A percentile compares a stretch with the other conserved stretches of the same genome.
These are phyloP conservation scores for Fusarium aywerte DNA, from an alignment of 2,329 filamentous ascomycete genomes.

Conservation along the genomic window DNA sequence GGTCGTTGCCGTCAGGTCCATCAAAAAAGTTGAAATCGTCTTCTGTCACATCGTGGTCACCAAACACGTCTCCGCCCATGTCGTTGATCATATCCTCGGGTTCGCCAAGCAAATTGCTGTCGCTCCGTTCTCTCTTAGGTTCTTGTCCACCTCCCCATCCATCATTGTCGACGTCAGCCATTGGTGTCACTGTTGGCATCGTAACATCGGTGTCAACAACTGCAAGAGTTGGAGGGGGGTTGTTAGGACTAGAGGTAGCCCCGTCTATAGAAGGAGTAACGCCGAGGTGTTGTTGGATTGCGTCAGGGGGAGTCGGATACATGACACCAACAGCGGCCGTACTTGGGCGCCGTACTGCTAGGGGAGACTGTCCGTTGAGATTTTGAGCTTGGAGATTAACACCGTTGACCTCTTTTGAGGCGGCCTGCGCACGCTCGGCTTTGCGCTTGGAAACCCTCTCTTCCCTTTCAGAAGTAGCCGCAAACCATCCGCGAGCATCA, in stretches of 20 bases:
- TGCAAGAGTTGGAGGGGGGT: conserved; percentile 49
- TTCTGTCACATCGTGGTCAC: conserved; percentile 80
- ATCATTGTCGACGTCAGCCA: conserved; percentile 43
- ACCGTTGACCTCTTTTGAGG: conserved; percentile 56
- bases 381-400: conserved; percentile 56
- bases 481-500: conserved; percentile 62
- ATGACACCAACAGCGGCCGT: conserved; percentile 64
- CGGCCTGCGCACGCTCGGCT: conserved; percentile 59
- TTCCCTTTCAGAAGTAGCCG: conserved; percentile 57
- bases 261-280: conserved; percentile 68
- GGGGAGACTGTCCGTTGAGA: conserved; percentile 63
- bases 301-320: conserved; percentile 79
- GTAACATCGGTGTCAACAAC: conserved; percentile 48
- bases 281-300: conserved; percentile 63
- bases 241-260: conserved; percentile 65
- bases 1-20: conserved; percentile 56
- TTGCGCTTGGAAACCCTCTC: conserved; percentile 60
- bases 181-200: conserved; percentile 35
- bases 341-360: conserved; percentile 62
- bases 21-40: conserved; percentile 89
- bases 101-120: conserved; percentile 57
- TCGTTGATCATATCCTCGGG: conserved; percentile 74
- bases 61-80: conserved; percentile 75
- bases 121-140: conserved; percentile 58
- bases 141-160: conserved; percentile 54